Conservation (phyloP, 2,329 filamentous ascomycete genomes). For the Fusarium sp. region DNA sequence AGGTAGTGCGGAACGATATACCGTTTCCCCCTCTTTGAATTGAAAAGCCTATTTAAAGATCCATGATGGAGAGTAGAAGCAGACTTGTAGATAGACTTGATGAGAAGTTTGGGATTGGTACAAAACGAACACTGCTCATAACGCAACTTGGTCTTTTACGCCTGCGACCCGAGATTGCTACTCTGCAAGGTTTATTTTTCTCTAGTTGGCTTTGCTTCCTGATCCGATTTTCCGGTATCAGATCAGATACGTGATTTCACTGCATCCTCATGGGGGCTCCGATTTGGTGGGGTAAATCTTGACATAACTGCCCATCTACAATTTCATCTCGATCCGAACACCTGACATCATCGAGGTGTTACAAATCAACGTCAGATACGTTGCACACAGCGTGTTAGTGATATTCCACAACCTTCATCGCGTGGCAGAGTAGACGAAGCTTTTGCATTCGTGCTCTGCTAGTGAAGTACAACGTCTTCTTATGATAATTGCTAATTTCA, state of each 20-base stretch:
- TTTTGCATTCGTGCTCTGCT: background rate
- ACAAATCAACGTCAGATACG: conserved; percentile 20
- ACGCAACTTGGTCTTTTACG: background rate
- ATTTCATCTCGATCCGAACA: conserved; percentile 23
- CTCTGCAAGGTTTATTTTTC: background rate
- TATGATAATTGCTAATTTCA: conserved; percentile 14
- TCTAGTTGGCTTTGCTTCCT: background rate
- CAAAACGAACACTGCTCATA: conserved; percentile 4
- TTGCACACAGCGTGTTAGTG: conserved; percentile 8
- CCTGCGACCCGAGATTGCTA: background rate
- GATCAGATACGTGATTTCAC: conserved; percentile 5
- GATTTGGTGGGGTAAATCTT: conserved; percentile 29
- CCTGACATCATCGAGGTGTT: conserved; percentile 37
- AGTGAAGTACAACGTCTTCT: background rate
- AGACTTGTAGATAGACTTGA: conserved; percentile 33
- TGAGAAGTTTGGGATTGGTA: conserved; percentile 19
- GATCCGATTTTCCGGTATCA: background rate
- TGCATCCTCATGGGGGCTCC: conserved; percentile 1
- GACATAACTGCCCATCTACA: conserved; percentile 14
- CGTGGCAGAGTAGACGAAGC: conserved; percentile 20
- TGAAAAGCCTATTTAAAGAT: conserved; percentile 37
- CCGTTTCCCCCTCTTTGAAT: conserved; percentile 32
- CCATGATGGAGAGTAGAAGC: conserved; percentile 8
- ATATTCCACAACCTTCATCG: conserved; percentile 17
- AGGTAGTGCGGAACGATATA: conserved; percentile 18